Base-by-base conservation (phyloP, 2,329 filamentous ascomycete species). In the Xylaria arbuscula region DNA sequence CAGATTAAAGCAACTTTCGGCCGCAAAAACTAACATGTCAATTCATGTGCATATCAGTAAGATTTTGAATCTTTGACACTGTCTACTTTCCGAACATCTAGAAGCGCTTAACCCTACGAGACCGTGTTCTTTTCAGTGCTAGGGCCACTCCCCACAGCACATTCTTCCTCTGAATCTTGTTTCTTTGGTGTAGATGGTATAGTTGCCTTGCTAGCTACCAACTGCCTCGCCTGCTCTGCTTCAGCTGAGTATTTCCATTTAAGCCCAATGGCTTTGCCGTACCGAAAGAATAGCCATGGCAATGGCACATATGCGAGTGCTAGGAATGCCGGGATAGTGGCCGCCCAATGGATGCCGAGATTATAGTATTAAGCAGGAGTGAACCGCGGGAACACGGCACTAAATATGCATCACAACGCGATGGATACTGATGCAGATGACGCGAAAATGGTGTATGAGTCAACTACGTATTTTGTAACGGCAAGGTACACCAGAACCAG, bases 281-380 rank as follows among this genome's bases (percentile, higher is more conserved):
- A 93, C 74, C 86, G 88, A 81, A 91, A 92, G 79, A 94, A 92
- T 19, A 94, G 78, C 79, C 92, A 90, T 0, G 92, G 91, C 74
- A 92, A 89, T 0, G 92, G 91, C 15, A 92, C 81, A 78, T 91
- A 93, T 15, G 85, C 86, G 1, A 93, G 79, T 0, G 91, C 87
- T 2, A 94, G 81, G 80, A 94, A 94, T 0, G 89, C 92, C 0
- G 91, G 91, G 13, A 94, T 82, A 0, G 87, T 88, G 19, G 85
- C 88, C 0, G 90, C 92, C 92, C 92, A 94, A 80, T 93, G 90
- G 62, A 91, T 89, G 56, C 91, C 90, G 2, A 91, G 83, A 62
- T 84, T 81, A 9, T 82, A 24, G 75, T 86, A 88, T 85, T 87
- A 87, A 8, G 62, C 24, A 1, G 53, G 80, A 3, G 87, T 87